These are phyloP conservation scores for Hortaea werneckii DNA, from an alignment of 2,329 filamentous ascomycete genomes.

Conservation along the genomic window DNA sequence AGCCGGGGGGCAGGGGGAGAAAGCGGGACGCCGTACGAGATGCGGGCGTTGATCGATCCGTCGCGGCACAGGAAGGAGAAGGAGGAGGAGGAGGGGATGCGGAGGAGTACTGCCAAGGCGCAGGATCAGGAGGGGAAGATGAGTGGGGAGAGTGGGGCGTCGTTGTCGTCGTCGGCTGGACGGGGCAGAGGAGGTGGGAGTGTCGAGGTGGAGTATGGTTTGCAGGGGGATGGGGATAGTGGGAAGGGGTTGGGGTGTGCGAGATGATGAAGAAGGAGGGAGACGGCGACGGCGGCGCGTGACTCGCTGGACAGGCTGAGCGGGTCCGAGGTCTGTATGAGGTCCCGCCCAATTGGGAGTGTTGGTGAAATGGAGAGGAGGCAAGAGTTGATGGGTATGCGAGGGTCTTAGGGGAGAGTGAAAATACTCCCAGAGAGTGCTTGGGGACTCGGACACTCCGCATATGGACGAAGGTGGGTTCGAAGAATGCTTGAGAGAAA, in stretches of 20 bases:
- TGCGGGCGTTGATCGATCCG: slow-evolving; percentile 11
- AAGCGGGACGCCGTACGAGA: slow-evolving; percentile 10
- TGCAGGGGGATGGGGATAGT: not conserved
- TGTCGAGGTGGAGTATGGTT: no score
- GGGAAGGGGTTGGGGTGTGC: not conserved
- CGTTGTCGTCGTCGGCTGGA: no score
- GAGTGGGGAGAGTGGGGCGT: slow-evolving; percentile 5
- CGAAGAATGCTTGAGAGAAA: no score
- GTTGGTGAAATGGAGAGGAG: not conserved
- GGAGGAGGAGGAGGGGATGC: no score
- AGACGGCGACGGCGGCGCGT: not conserved
- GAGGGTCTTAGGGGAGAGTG: no score
- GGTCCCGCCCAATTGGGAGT: not conserved
- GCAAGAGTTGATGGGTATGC: no score
- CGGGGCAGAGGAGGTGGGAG: no score
- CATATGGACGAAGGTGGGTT: no score
- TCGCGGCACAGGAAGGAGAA: no score
- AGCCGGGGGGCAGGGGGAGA: not conserved
- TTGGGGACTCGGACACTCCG: no score
- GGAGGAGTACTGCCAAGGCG: slow-evolving; percentile 2
- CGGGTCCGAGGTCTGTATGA: not conserved
- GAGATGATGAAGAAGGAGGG: not conserved
- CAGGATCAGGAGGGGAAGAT: slow-evolving; percentile 6
- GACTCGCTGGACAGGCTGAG: not conserved
- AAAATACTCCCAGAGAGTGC: no score